Percentiles rank a stretch among this genome's conserved stretches.
phyloP scores from a whole-genome alignment of 2,329 filamentous ascomycete genomes.

The Ophiocordyceps camponoti-floridani region DNA sequence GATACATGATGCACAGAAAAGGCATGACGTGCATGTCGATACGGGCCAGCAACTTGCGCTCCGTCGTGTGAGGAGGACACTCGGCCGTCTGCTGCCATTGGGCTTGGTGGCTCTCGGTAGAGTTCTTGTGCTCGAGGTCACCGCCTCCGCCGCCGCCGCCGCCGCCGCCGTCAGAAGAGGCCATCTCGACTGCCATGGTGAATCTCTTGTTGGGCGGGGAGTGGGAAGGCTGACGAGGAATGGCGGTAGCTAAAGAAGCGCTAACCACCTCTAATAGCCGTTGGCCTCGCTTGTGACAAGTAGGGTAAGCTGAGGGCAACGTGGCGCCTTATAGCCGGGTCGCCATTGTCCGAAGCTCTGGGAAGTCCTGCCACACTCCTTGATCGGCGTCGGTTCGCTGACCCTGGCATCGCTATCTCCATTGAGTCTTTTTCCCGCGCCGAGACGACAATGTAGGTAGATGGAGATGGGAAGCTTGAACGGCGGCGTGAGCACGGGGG shows the following conservation, averaged over 20 bases:
- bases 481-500: no score
- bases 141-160: no score
- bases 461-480: no score
- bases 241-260: not conserved
- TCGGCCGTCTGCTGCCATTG: not conserved
- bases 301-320: not conserved
- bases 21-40: conserved; percentile 58
- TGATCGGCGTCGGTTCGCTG: not conserved
- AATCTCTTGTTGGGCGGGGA: not conserved
- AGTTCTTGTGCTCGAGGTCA: not conserved
- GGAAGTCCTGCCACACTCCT: not conserved
- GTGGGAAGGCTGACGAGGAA: not conserved
- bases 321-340: not conserved
- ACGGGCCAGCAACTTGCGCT: conserved; percentile 47
- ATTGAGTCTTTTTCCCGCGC: no score
- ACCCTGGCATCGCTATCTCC: no score
- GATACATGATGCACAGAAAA: conserved; percentile 53
- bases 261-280: no score
- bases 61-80: conserved; percentile 38
- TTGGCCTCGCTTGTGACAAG: no score
- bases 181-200: not conserved
- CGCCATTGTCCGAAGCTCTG: not conserved
- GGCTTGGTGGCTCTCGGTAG: not conserved
- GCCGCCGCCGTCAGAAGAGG: not conserved
- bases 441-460: no score